Base-by-base conservation (phyloP, 78 protist genomes). In the Cavenderia fasciculata region DNA sequence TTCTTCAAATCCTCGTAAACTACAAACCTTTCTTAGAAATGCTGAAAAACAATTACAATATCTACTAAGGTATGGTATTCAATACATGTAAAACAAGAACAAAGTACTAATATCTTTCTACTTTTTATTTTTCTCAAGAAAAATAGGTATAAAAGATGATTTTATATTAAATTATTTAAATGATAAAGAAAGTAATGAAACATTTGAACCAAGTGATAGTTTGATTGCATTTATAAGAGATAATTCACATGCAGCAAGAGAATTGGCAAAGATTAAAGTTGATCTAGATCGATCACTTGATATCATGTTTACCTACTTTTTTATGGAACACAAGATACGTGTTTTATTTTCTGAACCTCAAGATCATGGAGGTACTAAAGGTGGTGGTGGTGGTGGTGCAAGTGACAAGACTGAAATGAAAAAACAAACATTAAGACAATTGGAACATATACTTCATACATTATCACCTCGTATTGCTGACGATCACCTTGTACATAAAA, bases 281-380 rank as follows among this genome's bases (percentile, higher is more conserved):
- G 74, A 77, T 4, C 51, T 65, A 23, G 88, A 79, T 6, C 21
- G 88, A 54, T 27, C 40, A 21, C 14, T 79, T 10, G 88, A 79
- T 66, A 63, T 79, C 3, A 79, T 79, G 88, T 65, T 51, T 41
- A 79, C 88, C 1, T 79, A 41, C 57, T 79, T 79, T n/a, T 79
- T 47, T 23, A 79, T 79, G 88, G 88, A 79, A 7, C 88, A 79
- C 40, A 27, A 52, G 21, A 47, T 79, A 21, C 46, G 88, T 40
- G 76, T 79, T 4, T 41, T 79, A 29, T 79, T 79, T 52, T n/a
- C n/a, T n/a, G n/a, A n/a, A n/a, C n/a, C n/a, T n/a, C 41, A 73
- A 54, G 76, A 79, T 52, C 77, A 79, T 52, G 44, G 6, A 3
- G n/a, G n/a, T n/a, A n/a, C n/a, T n/a, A n/a, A n/a, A n/a, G n/a